Percentiles rank a stretch among this genome's conserved stretches.
Evolutionary conservation across 805 yeast genomes (phyloP).

Genomic region (Candida koratica): DNA sequence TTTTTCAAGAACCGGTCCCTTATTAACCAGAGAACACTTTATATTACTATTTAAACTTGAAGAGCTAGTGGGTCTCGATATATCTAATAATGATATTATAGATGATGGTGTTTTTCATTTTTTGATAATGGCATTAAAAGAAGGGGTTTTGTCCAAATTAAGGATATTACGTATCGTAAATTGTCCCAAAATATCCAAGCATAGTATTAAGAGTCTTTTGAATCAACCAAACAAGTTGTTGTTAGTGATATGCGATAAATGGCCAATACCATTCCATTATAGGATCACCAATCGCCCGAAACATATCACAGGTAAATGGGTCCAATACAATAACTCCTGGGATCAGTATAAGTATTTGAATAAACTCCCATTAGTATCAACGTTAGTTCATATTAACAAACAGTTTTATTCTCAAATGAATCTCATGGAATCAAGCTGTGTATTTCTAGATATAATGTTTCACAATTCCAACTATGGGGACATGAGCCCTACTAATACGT

Average conservation of each 20-base stretch:
- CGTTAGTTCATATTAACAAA: conserved; percentile 18
- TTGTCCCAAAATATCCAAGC: conserved; percentile 18
- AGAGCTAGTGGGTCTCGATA: conserved; percentile 25
- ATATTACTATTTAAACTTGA: conserved; percentile 25
- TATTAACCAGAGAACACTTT: conserved; percentile 20
- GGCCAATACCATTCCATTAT: background rate
- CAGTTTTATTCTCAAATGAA: conserved; percentile 10
- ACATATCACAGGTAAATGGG: conserved; percentile 26
- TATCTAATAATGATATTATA: conserved; percentile 25
- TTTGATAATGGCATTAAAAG: conserved; percentile 18
- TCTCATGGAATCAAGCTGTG: background rate
- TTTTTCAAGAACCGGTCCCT: conserved; percentile 18
- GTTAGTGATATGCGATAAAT: conserved; percentile 17
- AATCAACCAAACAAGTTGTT: conserved; percentile 1
- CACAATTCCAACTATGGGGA: conserved; percentile 11
- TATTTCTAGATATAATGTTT: conserved; percentile 18
- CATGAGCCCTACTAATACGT: conserved; percentile 5
- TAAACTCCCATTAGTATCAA: no score
- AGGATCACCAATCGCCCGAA: background rate
- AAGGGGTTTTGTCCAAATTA: conserved; percentile 17
- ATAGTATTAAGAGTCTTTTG: conserved; percentile 14
- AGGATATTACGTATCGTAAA: conserved; percentile 21
- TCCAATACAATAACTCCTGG: conserved; percentile 12
- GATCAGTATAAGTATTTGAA: conserved; percentile 12
- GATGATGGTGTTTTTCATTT: conserved; percentile 31